phyloP scores from a whole-genome alignment of 148 eudicot species.

The Selenicereus undatus region DNA sequence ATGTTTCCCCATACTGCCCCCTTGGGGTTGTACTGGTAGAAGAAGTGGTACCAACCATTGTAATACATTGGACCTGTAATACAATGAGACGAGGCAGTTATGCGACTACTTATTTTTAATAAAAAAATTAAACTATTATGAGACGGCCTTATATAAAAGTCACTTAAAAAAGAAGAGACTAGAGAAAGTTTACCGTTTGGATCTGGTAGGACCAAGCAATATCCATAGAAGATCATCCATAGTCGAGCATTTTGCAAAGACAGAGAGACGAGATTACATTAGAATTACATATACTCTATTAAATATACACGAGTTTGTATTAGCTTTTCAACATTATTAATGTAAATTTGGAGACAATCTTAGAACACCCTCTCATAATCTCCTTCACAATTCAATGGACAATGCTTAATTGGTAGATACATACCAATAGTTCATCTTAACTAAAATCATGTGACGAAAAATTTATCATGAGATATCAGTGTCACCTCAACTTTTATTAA shows the following conservation, averaged over 20 bases:
- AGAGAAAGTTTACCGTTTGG: conserved; percentile 43
- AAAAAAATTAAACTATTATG: too few species aligned
- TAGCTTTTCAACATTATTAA: background rate
- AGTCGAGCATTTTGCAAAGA: background rate
- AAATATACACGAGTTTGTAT: background rate
- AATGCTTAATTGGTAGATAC: too few species aligned
- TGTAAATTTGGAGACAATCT: background rate
- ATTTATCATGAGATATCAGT: too few species aligned
- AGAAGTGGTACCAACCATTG: conserved; percentile 85
- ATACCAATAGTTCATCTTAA: too few species aligned
- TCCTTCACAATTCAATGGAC: too few species aligned
- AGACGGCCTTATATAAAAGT: too few species aligned
- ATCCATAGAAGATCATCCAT: conserved; percentile 19
- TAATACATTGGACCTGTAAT: conserved; percentile 58
- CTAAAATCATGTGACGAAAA: too few species aligned
- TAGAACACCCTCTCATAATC: background rate
- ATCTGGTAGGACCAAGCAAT: conserved; percentile 36
- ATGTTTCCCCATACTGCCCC: conserved; percentile 82
- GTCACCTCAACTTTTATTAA: too few species aligned
- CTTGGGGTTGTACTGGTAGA: conserved; percentile 84
- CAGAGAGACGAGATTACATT: conserved; percentile 3
- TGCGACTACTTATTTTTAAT: too few species aligned
- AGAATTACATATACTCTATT: conserved; percentile 8
- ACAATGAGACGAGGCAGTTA: background rate
- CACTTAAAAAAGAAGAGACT: background rate